phyloP scores from a whole-genome alignment of 2,329 filamentous ascomycete species.

The Colletotrichum gigasporum region DNA sequence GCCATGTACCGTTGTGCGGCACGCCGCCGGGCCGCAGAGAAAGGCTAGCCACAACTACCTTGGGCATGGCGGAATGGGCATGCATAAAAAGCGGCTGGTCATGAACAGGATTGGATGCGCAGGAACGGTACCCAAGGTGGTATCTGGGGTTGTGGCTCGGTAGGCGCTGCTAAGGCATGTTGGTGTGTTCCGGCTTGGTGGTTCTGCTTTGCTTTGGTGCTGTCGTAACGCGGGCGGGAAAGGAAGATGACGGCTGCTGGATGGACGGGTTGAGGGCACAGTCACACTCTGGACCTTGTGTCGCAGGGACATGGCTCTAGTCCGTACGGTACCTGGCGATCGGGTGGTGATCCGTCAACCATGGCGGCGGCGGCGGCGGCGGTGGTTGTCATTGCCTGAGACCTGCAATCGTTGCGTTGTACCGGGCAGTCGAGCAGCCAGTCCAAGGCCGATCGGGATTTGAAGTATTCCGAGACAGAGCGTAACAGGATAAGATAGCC shows the following conservation, averaged over 20 bases:
- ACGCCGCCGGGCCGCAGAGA: background rate
- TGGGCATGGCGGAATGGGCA: background rate
- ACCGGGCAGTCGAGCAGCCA: background rate
- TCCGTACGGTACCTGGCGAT: constrained; percentile 12
- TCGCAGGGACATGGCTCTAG: background rate
- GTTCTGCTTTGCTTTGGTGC: constrained; percentile 17
- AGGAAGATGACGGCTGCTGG: constrained; percentile 13
- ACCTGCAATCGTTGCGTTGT: background rate
- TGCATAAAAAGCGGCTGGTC: too few species aligned
- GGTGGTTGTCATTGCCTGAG: background rate
- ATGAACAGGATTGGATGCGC: too few species aligned
- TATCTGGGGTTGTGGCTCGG: background rate
- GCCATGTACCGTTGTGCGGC: background rate
- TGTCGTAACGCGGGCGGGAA: constrained; percentile 6
- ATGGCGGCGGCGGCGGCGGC: background rate
- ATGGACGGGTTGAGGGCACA: constrained; percentile 5
- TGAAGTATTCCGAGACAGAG: constrained; percentile 18
- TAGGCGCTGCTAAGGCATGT: background rate
- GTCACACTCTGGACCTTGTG: background rate
- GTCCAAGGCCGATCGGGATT: constrained; percentile 15
- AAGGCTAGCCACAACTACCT: background rate
- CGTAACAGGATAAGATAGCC: constrained; percentile 4
- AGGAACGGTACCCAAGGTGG: too few species aligned
- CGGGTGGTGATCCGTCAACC: background rate
- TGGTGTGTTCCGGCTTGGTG: constrained; percentile 17